Evolutionary conservation across 139 green algal species (phyloP).

Genomic region (Chlorella sp.): DNA sequence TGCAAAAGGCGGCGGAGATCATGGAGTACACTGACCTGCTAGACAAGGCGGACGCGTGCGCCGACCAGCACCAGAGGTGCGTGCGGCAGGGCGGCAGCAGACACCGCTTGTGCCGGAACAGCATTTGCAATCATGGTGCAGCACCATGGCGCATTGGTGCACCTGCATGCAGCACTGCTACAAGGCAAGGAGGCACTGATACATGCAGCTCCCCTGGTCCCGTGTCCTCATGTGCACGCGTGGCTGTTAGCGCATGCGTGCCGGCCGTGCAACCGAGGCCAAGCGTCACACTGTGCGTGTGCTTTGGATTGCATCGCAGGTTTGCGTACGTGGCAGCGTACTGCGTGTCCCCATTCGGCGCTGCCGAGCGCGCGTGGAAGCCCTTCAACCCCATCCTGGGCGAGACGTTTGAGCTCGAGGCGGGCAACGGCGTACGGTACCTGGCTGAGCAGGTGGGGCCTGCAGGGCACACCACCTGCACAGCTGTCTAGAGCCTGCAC

Average conservation of each 20-base stretch:
- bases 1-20: constrained; percentile 96
- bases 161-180: no score
- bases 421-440: constrained; percentile 61
- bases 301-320: no score
- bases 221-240: no score
- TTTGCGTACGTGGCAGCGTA: constrained; percentile 82
- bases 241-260: not conserved
- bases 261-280: not conserved
- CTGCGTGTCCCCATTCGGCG: constrained; percentile 82
- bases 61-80: constrained; percentile 74
- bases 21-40: constrained; percentile 96
- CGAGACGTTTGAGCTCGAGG: constrained; percentile 90
- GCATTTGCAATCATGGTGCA: no score
- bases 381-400: constrained; percentile 99
- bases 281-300: no score
- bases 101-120: no score
- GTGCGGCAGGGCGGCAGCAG: no score
- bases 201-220: not conserved
- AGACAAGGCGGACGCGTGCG: constrained; percentile 66
- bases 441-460: constrained; percentile 88
- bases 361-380: constrained; percentile 91
- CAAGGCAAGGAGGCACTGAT: no score
- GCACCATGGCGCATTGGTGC: no score
- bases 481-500: no score
- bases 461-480: no score